Evolutionary conservation across 1,139 yeast genomes (phyloP), one percentile per base, ranked within the genome.

Genomic region (Saccharomyces hybrid): DNA sequence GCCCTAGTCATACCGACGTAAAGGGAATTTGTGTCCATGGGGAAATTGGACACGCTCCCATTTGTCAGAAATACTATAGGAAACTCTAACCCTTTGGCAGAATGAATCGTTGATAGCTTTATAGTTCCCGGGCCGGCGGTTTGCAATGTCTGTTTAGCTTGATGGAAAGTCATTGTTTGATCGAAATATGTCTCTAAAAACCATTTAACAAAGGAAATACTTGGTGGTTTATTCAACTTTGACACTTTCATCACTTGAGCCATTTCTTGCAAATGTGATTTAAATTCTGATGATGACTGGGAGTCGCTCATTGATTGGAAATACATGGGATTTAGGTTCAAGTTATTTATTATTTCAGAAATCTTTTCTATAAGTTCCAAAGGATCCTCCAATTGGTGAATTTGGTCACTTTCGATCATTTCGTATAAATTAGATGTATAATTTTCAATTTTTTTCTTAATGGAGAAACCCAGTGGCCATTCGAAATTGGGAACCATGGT

Each of bases 1-100:
- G 90, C 86, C 57, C 91, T 74, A 0, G 91, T 84, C 65, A 79
- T 69, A 0, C 84, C 91, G 2, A 85, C 90, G 62, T 84, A 86
- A 16, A 79, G 70, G 9, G 81, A 66, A 49, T 83, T 72, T 11
- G 52, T 52, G 4, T 62, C 64, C 32, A 62, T 57, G 0, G 66
- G 62, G 48, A 55, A 56, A 19, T 72, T 64, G 60, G 57, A 54
- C 58, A 60, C 26, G 70, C 63, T 11, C 71, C 62, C 50, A 1
- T 79, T 80, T 13, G 78, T 65, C 6, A 85, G 60, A 65, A 86
- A 84, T 0, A 84, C 89, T 13, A 84, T 74, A 0, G 90, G 89
- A 62, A 81, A 84, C 60, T 85, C 90, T 6, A 84, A 66, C 0
- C 93, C 91, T 62, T 85, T 86, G 0, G 90, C 82, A 0, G 87